These are phyloP conservation scores for Colletotrichum sp. DNA, from an alignment of 2,329 filamentous ascomycete genomes.

Conservation along the genomic window DNA sequence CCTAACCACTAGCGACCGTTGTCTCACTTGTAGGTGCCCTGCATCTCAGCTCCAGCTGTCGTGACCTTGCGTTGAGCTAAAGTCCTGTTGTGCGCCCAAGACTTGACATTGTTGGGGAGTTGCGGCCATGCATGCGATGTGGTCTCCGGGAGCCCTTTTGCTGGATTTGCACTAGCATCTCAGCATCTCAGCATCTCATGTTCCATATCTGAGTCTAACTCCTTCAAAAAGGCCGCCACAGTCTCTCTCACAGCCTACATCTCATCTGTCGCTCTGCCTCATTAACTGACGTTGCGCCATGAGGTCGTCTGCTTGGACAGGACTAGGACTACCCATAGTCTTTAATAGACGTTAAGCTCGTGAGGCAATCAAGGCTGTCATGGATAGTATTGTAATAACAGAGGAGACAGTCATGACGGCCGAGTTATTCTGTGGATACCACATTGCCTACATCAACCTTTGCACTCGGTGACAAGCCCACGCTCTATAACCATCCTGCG, in stretches of 20 bases:
- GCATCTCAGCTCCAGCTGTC: background rate
- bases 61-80: background rate
- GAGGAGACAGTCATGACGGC: too few relatives aligned
- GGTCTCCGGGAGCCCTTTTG: background rate
- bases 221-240: background rate
- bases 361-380: too few relatives aligned
- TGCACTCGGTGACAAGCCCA: too few relatives aligned
- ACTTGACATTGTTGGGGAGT: background rate
- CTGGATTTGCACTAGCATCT: background rate
- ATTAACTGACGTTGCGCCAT: too few relatives aligned
- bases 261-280: background rate
- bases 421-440: too few relatives aligned
- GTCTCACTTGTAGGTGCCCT: background rate
- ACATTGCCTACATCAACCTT: too few relatives aligned
- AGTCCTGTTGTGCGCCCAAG: background rate
- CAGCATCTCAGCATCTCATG: background rate
- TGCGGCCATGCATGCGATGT: background rate
- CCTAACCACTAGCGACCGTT: background rate
- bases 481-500: too few relatives aligned
- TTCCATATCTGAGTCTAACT: background rate
- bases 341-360: too few relatives aligned
- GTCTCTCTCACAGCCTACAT: background rate
- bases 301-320: too few relatives aligned
- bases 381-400: too few relatives aligned
- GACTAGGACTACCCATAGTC: too few relatives aligned